Base-by-base conservation (phyloP, 2,329 filamentous ascomycete species). In the Dactylella cylindrospora region DNA sequence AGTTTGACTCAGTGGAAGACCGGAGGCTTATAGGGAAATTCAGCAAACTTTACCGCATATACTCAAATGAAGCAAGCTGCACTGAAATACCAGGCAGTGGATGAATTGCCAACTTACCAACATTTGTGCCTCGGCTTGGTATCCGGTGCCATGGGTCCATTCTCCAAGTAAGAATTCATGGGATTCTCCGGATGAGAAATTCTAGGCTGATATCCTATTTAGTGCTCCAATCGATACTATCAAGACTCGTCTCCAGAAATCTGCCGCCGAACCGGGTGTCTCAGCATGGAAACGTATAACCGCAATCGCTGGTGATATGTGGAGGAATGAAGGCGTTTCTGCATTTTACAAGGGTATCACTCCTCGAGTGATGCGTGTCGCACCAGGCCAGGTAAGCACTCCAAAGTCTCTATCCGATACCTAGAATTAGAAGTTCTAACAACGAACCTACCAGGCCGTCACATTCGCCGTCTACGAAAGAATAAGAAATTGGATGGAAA, bases 281-380 rank as follows among this genome's bases (percentile, higher is more conserved):
- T 87, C 84, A 39, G 91, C 93, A 9, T 74, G 94, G 68, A 80
- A 81, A 57, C 79, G 93, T 61, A 96, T 98, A 68, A 78, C 81
- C 23, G 73, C 75, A 32, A 98, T 98, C 69, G 84, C 88, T 45
- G 79, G 75, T 52, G 86, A 90, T 66, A 93, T 91, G 88, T 90
- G 90, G 77, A 87, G 83, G 84, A 88, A 95, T 76, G 93, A 98
- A 76, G 93, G 93, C 28, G 79, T 91, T 68, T 84, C 89, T 70
- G 93, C 93, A 40, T 98, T 98, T 76, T 98, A 95, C 79, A 97
- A 97, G 80, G 93, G 93, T 70, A 98, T 98, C 75, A 98, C 93
- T 39, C 93, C 93, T 5, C 83, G 93, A 69, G 87, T 98, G 68
- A 97, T 97, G 90, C 84, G 93, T 71, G 93, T 98, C 49, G 93